phyloP scores from a whole-genome alignment of 1,284 basidiomycete species.

The Afroboletus lepidellus region DNA sequence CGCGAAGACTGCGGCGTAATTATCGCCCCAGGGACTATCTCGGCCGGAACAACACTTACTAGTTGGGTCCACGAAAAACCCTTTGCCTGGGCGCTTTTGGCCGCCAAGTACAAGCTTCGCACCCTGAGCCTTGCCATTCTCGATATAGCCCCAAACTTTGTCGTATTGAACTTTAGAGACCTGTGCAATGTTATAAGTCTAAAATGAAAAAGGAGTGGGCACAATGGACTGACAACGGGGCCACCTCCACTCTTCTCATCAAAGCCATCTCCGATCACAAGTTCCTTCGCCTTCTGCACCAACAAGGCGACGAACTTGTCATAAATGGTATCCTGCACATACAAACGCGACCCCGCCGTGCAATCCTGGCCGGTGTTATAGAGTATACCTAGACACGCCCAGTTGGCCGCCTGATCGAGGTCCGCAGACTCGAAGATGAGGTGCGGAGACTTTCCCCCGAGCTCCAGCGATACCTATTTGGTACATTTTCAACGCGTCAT shows the following conservation, averaged over 20 bases:
- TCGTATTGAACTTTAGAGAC: constrained; percentile 87
- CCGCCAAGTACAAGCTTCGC: constrained; percentile 83
- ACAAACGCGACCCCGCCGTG: constrained; percentile 83
- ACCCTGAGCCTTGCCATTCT: constrained; percentile 81
- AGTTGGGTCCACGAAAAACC: constrained; percentile 76
- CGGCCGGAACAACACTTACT: constrained; percentile 44
- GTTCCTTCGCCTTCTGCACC: constrained; percentile 64
- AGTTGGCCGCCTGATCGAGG: constrained; percentile 83
- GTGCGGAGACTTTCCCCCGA: constrained; percentile 95
- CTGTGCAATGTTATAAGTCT: constrained; percentile 36
- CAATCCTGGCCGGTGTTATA: constrained; percentile 88
- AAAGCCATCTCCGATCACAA: constrained; percentile 78
- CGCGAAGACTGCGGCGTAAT: constrained; percentile 58
- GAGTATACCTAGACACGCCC: constrained; percentile 80
- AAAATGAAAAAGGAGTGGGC: constrained; percentile 4
- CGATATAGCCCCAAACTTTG: constrained; percentile 87
- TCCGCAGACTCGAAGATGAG: constrained; percentile 81
- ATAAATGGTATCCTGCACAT: constrained; percentile 82
- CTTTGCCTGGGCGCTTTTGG: constrained; percentile 63
- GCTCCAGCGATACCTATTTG: constrained; percentile 81
- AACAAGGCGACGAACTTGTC: constrained; percentile 77
- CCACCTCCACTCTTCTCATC: constrained; percentile 75
- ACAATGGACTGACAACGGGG: constrained; percentile 60
- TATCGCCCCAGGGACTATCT: constrained; percentile 4
- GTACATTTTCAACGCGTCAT: constrained; percentile 12